phyloP scores from a whole-genome alignment of 176 grass and related monocot species.

The Raddia guianensis region DNA sequence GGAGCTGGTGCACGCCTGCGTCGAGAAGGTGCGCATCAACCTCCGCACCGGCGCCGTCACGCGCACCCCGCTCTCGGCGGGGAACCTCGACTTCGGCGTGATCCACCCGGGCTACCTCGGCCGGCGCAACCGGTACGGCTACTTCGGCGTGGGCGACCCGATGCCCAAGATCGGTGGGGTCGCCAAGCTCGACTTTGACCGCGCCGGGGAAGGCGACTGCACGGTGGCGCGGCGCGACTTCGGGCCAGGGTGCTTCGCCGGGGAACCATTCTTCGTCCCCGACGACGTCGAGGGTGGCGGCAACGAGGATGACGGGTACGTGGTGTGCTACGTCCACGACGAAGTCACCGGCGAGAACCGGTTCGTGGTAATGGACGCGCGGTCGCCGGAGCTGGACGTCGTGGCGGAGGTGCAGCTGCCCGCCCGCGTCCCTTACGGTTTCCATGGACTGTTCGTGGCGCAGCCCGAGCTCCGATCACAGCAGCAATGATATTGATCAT shows the following conservation, averaged over 20 bases:
- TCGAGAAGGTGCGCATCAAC: constrained; percentile 87
- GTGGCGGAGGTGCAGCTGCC: constrained; percentile 85
- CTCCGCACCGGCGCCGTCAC: constrained; percentile 60
- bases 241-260: constrained; percentile 63
- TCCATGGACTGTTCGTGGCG: constrained; percentile 80
- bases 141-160: constrained; percentile 67
- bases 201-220: constrained; percentile 64
- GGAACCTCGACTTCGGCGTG: constrained; percentile 79
- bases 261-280: constrained; percentile 75
- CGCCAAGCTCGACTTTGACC: constrained; percentile 72
- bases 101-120: constrained; percentile 71
- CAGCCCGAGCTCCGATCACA: constrained; percentile 68
- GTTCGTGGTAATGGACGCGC: constrained; percentile 88
- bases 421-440: constrained; percentile 74
- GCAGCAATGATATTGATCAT: constrained; percentile 46
- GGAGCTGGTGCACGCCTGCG: constrained; percentile 67
- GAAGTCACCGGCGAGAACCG: constrained; percentile 57
- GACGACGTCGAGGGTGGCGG: constrained; percentile 42
- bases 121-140: constrained; percentile 73
- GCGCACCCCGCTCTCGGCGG: constrained; percentile 68
- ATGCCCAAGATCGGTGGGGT: constrained; percentile 77
- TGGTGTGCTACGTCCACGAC: constrained; percentile 89
- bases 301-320: constrained; percentile 81
- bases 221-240: constrained; percentile 68
- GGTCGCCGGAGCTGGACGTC: constrained; percentile 59